Evolutionary conservation across 106 monocot genomes (phyloP).

Genomic region (Dendrobium chrysotoxum): DNA sequence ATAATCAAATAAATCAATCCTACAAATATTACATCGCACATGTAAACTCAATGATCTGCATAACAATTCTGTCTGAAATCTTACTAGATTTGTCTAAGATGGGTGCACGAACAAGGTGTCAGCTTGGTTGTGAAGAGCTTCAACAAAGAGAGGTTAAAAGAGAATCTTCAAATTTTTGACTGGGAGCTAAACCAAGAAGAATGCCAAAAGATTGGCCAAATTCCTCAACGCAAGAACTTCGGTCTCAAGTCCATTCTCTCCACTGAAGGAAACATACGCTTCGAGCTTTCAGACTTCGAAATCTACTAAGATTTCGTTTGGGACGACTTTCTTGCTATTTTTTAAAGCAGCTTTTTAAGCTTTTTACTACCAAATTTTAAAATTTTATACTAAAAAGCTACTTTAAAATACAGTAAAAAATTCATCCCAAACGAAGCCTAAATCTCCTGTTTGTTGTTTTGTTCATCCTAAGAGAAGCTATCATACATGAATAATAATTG

Average conservation of each 20-base stretch:
- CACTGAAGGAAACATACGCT: background rate
- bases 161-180: constrained; percentile 37
- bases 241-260: background rate
- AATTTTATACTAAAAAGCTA: too few species aligned
- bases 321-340: too few species aligned
- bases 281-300: background rate
- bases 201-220: constrained; percentile 19
- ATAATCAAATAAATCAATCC: too few species aligned
- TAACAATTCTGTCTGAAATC: background rate
- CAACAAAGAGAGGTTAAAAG: constrained; percentile 32
- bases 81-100: constrained; percentile 32
- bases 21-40: too few species aligned
- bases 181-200: constrained; percentile 38
- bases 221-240: constrained; percentile 18
- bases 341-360: too few species aligned
- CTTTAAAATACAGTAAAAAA: too few species aligned
- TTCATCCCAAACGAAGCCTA: too few species aligned
- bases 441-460: too few species aligned
- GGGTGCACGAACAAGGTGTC: constrained; percentile 41
- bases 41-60: background rate
- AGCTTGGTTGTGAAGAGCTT: constrained; percentile 40
- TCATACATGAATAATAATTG: background rate
- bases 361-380: too few species aligned
- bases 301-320: background rate
- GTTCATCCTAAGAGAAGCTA: too few species aligned